These are phyloP conservation scores for Mucor ambiguus DNA, from an alignment of 371 early-diverging fungal genomes.

Conservation along the genomic window DNA sequence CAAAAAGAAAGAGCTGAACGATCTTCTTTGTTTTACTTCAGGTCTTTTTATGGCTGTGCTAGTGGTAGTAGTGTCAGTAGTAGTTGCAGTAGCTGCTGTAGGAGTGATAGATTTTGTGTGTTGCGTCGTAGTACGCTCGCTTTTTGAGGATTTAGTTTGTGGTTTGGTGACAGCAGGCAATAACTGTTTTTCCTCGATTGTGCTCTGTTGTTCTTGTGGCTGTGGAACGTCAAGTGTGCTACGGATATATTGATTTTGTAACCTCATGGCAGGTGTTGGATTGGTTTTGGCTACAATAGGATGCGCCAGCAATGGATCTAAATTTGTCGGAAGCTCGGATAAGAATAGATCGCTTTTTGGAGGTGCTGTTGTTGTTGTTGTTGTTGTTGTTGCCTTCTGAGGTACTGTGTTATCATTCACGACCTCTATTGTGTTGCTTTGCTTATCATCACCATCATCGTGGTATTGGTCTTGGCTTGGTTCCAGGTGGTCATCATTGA, in stretches of 20 bases:
- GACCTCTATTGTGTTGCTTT: not conserved
- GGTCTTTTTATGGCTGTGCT: not conserved
- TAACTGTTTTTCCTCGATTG: slow-evolving; percentile 4
- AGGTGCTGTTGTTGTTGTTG: not conserved
- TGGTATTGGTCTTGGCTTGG: not conserved
- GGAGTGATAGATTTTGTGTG: not conserved
- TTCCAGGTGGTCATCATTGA: not conserved
- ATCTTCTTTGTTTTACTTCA: slow-evolving; percentile 21
- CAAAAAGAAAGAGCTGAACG: slow-evolving; percentile 22
- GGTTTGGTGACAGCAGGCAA: not conserved
- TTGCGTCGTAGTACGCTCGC: not conserved
- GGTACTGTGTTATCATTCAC: not conserved
- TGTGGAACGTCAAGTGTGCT: slow-evolving; percentile 10
- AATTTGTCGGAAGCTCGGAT: slow-evolving; percentile 12
- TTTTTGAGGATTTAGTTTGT: not conserved
- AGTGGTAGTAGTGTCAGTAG: too few relatives aligned
- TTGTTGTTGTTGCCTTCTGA: not conserved
- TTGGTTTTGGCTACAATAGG: not conserved
- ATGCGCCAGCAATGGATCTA: slow-evolving; percentile 1
- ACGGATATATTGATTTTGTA: slow-evolving; percentile 16
- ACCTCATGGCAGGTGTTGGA: slow-evolving; percentile 17
- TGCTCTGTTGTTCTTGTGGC: slow-evolving; percentile 13
- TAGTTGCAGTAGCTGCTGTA: not conserved
- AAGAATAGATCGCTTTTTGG: not conserved
- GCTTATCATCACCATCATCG: not conserved